Evolutionary conservation across 371 early-diverging fungal species (phyloP).

Genomic region (Rhizopus sp.): DNA sequence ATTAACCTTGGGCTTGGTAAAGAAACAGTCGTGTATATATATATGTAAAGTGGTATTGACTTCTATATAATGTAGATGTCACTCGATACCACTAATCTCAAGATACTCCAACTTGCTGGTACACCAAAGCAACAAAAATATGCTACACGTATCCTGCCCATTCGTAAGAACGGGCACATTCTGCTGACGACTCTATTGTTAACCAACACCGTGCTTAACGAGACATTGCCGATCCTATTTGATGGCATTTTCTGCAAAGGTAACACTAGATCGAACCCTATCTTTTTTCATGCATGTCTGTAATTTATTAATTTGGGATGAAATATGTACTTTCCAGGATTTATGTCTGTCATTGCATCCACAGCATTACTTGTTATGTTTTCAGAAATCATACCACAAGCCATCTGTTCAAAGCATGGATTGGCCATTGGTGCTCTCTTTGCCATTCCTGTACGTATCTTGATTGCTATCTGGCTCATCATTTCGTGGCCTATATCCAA

Average conservation of each 20-base stretch:
- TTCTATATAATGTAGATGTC: conserved; percentile 55
- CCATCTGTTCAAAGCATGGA: conserved; percentile 80
- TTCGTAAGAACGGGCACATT: conserved; percentile 77
- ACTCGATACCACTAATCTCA: conserved; percentile 60
- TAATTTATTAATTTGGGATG: neutral
- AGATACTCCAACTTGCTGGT: conserved; percentile 66
- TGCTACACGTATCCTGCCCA: conserved; percentile 73
- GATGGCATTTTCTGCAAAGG: conserved; percentile 63
- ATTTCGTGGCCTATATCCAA: conserved; percentile 81
- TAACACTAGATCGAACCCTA: conserved; percentile 37
- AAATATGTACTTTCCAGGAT: conserved; percentile 39
- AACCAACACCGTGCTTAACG: conserved; percentile 82
- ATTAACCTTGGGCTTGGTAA: conserved; percentile 45
- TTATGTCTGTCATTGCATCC: conserved; percentile 74
- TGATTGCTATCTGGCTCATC: conserved; percentile 67
- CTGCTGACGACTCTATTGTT: conserved; percentile 77
- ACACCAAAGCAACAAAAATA: conserved; percentile 60
- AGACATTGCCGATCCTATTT: conserved; percentile 81
- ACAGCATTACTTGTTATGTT: conserved; percentile 79
- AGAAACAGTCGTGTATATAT: conserved; percentile 25
- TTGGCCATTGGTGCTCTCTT: conserved; percentile 80
- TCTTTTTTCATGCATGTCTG: conserved; percentile 20
- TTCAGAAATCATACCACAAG: conserved; percentile 89
- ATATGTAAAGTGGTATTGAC: neutral
- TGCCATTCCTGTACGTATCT: conserved; percentile 69